A percentile compares a stretch with the other conserved stretches of the same genome.
Evolutionary conservation across 2,329 filamentous ascomycete genomes (phyloP).

Genomic region (Monilinia vaccinii-corymbosi): DNA sequence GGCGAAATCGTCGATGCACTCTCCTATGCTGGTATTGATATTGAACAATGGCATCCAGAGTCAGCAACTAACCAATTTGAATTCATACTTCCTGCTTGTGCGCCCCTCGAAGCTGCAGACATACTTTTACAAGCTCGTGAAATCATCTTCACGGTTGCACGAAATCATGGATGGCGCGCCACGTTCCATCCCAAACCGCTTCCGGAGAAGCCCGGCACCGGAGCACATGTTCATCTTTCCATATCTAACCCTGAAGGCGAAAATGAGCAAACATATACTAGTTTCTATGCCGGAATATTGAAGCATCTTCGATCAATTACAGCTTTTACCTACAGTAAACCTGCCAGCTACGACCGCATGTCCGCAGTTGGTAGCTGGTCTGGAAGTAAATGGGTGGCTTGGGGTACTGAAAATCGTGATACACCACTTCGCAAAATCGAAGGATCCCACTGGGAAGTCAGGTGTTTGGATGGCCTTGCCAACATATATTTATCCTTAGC

Average conservation of each 20-base stretch:
- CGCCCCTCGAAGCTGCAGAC: conserved; percentile 6
- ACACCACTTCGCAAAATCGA: not conserved
- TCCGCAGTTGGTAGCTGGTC: not conserved
- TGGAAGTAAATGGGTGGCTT: conserved; percentile 11
- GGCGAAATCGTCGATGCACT: conserved; percentile 57
- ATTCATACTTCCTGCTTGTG: conserved; percentile 3
- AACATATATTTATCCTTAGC: conserved; percentile 2
- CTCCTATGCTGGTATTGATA: conserved; percentile 33
- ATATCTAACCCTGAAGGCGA: conserved; percentile 11
- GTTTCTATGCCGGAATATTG: conserved; percentile 11
- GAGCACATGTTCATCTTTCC: conserved; percentile 9
- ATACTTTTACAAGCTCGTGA: conserved; percentile 5
- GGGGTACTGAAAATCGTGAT: conserved; percentile 2
- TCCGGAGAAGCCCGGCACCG: not conserved
- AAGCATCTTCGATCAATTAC: conserved; percentile 5
- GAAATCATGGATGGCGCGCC: conserved; percentile 1
- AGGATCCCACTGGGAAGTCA: conserved; percentile 9
- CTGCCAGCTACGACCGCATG: not conserved
- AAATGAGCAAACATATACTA: conserved; percentile 28
- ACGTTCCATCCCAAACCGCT: conserved; percentile 31
- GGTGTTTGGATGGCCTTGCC: conserved; percentile 13
- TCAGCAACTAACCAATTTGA: conserved; percentile 8
- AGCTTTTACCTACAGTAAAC: conserved; percentile 2
- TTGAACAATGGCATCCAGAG: conserved; percentile 8
- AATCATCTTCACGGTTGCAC: not conserved